These are phyloP conservation scores for Suhomyces chickasaworum DNA, from an alignment of 1,139 yeast species.

Conservation along the genomic window DNA sequence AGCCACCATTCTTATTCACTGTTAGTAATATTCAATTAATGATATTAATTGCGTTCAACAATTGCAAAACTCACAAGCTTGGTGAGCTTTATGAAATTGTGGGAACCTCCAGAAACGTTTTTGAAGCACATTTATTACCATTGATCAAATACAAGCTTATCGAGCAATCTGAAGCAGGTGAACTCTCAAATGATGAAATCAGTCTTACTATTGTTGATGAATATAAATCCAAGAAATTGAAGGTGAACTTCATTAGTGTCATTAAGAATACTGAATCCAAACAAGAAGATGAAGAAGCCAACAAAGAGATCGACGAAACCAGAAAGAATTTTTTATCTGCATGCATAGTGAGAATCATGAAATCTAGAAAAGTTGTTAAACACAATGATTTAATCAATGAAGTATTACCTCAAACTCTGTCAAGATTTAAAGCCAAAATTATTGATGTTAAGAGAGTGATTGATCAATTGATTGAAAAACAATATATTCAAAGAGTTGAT, in stretches of 20 bases:
- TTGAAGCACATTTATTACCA: constrained; percentile 77
- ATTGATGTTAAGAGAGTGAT: constrained; percentile 86
- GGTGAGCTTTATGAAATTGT: constrained; percentile 67
- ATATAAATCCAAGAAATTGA: constrained; percentile 81
- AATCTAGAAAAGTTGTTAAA: constrained; percentile 77
- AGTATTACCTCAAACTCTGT: constrained; percentile 82
- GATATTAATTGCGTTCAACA: constrained; percentile 78
- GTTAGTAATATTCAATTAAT: constrained; percentile 88
- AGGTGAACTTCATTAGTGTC: constrained; percentile 83
- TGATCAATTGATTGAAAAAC: constrained; percentile 82
- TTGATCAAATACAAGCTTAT: constrained; percentile 78
- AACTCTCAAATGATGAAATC: constrained; percentile 54
- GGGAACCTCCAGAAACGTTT: constrained; percentile 62
- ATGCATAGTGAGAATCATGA: constrained; percentile 95
- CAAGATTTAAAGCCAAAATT: constrained; percentile 82
- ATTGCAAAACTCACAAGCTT: constrained; percentile 57
- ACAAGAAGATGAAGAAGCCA: constrained; percentile 80
- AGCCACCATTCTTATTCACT: constrained; percentile 79
- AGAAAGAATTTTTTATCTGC: constrained; percentile 88
- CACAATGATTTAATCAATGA: constrained; percentile 86
- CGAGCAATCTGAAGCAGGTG: constrained; percentile 61
- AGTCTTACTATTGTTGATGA: constrained; percentile 73
- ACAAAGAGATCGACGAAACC: constrained; percentile 82
- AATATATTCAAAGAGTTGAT: constrained; percentile 77
- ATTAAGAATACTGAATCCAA: constrained; percentile 69